phyloP scores from a whole-genome alignment of 306 rosid species.

The Abrus precatorius region DNA sequence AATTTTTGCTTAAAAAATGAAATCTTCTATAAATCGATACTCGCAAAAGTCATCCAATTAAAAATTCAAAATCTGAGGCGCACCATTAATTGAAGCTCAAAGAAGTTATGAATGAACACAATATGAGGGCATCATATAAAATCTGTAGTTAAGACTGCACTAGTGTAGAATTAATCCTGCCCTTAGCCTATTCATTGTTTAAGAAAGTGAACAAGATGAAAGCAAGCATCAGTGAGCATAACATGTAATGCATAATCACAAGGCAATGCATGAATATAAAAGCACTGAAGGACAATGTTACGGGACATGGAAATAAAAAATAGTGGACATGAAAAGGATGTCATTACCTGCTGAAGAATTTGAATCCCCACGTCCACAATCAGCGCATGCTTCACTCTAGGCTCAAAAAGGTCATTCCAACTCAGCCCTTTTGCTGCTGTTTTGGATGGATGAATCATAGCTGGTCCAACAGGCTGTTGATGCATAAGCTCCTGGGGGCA shows the following conservation, averaged over 20 bases:
- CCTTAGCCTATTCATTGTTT: constrained; percentile 31
- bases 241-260: constrained; percentile 17
- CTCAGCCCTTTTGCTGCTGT: constrained; percentile 68
- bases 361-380: constrained; percentile 83
- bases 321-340: constrained; percentile 26
- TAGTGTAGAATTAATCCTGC: constrained; percentile 3
- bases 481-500: constrained; percentile 73
- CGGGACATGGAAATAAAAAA: background rate
- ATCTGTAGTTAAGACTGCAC: background rate
- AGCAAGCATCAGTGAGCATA: background rate
- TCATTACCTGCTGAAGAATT: constrained; percentile 91
- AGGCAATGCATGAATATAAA: background rate
- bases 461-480: constrained; percentile 85
- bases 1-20: background rate
- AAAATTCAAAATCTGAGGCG: background rate
- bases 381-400: constrained; percentile 91
- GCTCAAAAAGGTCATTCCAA: constrained; percentile 87
- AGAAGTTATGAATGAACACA: background rate
- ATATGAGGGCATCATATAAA: constrained; percentile 2
- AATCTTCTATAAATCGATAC: background rate
- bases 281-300: background rate
- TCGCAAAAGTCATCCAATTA: background rate
- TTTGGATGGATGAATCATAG: constrained; percentile 83
- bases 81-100: background rate
- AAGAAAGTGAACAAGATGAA: constrained; percentile 14